Conservation (phyloP, 169 alveolate genomes). For the Babesia ovata region DNA sequence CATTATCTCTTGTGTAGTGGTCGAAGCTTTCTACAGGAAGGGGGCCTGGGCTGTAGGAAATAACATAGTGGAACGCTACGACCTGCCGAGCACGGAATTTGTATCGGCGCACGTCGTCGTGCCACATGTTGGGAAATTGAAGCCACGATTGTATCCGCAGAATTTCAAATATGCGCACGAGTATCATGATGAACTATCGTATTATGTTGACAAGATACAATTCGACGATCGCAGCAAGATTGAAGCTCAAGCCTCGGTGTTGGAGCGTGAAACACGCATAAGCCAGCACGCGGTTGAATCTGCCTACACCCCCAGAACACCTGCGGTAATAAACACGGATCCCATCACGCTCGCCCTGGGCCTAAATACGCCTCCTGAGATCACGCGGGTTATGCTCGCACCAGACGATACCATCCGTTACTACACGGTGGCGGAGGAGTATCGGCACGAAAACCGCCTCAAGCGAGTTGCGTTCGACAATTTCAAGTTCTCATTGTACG, state of each 20-base stretch:
- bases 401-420: background rate
- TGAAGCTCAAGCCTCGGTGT: no score
- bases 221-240: no score
- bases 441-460: background rate
- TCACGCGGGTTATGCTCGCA: background rate
- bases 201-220: slow-evolving; percentile 8
- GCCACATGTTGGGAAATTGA: background rate
- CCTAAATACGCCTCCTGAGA: background rate
- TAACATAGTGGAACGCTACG: slow-evolving; percentile 12
- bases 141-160: slow-evolving; percentile 9
- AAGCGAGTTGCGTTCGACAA: background rate
- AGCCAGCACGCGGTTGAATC: background rate
- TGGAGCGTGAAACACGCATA: no score
- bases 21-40: background rate
- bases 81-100: slow-evolving; percentile 20
- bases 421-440: slow-evolving; percentile 2
- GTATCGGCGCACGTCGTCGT: slow-evolving; percentile 2
- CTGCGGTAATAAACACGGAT: background rate
- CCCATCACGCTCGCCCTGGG: background rate
- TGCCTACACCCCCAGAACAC: background rate
- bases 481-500: slow-evolving; percentile 1
- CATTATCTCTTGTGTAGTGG: slow-evolving; percentile 6
- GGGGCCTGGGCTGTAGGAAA: slow-evolving; percentile 11
- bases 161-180: slow-evolving; percentile 6
- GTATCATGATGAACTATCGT: slow-evolving; percentile 2